Evolutionary conservation across 1,284 basidiomycete species (phyloP), one percentile per base, ranked within the genome.

Genomic region (Leccinum variabile): DNA sequence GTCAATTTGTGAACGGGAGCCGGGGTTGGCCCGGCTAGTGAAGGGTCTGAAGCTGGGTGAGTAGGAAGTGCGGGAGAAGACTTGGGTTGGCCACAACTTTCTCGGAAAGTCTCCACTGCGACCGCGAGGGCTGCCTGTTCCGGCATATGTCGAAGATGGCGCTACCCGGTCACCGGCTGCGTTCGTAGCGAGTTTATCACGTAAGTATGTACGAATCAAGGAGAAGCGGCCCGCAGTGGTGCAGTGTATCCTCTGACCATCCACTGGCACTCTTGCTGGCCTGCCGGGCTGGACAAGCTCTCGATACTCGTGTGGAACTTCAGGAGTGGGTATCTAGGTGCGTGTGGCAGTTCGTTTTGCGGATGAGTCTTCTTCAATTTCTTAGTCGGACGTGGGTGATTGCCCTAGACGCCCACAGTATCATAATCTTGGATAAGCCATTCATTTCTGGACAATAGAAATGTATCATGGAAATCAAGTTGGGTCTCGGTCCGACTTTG

Each of bases 401-500:
- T 11, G 5, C 44, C 44, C 44, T 46, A 18, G 5, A 18, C 10
- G n/a, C 18, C 18, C 44, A 37, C 2, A 41, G 39, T 49, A 11
- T 13, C 11, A 49, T 7, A 49, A 22, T 22, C 13, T 49, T 13
- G 13, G 46, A 50, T 14, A 25, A 50, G 11, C 13, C 46, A 14
- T 37, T 35, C 0, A 25, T 49, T 49, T 22, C 11, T 22, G 11
- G 44, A 22, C 49, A 54, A 54, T 32, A 76, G 75, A 60, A 75
- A 39, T 33, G 65, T 44, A 82, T 81, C 0, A 25, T 62, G 2
- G 80, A 82, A 58, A 67, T 80, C 63, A 81, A 81, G 22, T 22
- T 49, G 13, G 11, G 46, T 41, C 39, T 16, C 14, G 16, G 39
- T 49, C 18, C n/a, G 10, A 46, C 18, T 46, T 18, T 22, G 11